phyloP scores from a whole-genome alignment of 1,284 basidiomycete species.

The Pterulicium gracile region DNA sequence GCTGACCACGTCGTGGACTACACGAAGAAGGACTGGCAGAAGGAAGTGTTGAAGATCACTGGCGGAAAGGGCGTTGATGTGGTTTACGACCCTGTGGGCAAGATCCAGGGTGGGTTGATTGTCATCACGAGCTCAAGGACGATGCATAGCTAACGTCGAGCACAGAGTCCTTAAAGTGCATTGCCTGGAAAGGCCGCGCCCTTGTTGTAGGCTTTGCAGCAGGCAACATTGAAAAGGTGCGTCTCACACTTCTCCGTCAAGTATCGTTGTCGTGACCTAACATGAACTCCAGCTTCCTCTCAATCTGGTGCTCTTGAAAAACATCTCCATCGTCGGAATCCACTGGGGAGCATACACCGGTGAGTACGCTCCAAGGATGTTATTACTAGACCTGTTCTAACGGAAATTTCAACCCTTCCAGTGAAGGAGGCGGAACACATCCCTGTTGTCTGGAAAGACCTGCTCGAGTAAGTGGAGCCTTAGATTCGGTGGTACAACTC shows the following conservation, averaged over 20 bases:
- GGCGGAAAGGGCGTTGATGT: constrained; percentile 79
- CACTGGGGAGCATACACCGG: constrained; percentile 79
- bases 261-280: neutral
- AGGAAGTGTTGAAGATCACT: constrained; percentile 66
- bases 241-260: too few species aligned
- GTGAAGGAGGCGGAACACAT: constrained; percentile 61
- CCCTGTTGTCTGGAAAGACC: constrained; percentile 60
- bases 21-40: constrained; percentile 58
- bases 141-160: too few species aligned
- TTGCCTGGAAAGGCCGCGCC: constrained; percentile 89
- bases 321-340: constrained; percentile 72
- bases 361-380: constrained; percentile 34
- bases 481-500: neutral
- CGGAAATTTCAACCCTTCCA: constrained; percentile 19
- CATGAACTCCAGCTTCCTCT: constrained; percentile 53
- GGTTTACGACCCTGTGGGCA: constrained; percentile 75
- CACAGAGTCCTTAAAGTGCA: constrained; percentile 76
- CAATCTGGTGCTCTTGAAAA: constrained; percentile 84
- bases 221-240: constrained; percentile 81
- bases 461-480: constrained; percentile 60
- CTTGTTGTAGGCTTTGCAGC: constrained; percentile 89
- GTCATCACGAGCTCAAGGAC: too few species aligned
- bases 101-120: too few species aligned
- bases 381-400: neutral
- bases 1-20: constrained; percentile 68